phyloP scores from a whole-genome alignment of 2,329 filamentous ascomycete species.

The Aureobasidium uvarum region DNA sequence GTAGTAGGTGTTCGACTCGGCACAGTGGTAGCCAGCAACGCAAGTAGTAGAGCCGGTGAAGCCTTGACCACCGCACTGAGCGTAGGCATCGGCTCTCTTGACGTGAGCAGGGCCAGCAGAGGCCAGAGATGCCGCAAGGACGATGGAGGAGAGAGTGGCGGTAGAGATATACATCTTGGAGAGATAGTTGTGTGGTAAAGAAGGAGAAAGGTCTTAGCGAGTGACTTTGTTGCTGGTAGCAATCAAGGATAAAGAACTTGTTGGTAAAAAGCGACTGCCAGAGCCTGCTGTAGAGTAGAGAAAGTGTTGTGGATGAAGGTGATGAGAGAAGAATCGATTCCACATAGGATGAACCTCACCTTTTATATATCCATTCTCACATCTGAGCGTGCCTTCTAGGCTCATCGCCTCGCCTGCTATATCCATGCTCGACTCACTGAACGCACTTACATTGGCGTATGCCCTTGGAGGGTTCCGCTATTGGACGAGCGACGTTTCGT shows the following conservation, averaged over 20 bases:
- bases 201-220: conserved; percentile 20
- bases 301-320: conserved; percentile 21
- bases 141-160: conserved; percentile 18
- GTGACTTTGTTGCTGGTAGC: conserved; percentile 19
- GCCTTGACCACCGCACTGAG: conserved; percentile 36
- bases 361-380: conserved; percentile 11
- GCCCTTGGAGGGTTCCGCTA: not conserved
- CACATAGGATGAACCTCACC: not conserved
- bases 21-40: conserved; percentile 39
- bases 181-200: not conserved
- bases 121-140: conserved; percentile 22
- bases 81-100: conserved; percentile 19
- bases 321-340: conserved; percentile 15
- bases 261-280: conserved; percentile 21
- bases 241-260: conserved; percentile 20
- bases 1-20: conserved; percentile 39
- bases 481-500: conserved; percentile 21
- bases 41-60: conserved; percentile 42
- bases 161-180: conserved; percentile 24
- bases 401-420: conserved; percentile 2
- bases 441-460: not conserved
- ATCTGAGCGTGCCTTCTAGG: conserved; percentile 7
- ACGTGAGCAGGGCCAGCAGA: conserved; percentile 14
- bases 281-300: conserved; percentile 24
- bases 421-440: not conserved